These are phyloP conservation scores for Calycina marina DNA, from an alignment of 2,329 filamentous ascomycete genomes.

Conservation along the genomic window DNA sequence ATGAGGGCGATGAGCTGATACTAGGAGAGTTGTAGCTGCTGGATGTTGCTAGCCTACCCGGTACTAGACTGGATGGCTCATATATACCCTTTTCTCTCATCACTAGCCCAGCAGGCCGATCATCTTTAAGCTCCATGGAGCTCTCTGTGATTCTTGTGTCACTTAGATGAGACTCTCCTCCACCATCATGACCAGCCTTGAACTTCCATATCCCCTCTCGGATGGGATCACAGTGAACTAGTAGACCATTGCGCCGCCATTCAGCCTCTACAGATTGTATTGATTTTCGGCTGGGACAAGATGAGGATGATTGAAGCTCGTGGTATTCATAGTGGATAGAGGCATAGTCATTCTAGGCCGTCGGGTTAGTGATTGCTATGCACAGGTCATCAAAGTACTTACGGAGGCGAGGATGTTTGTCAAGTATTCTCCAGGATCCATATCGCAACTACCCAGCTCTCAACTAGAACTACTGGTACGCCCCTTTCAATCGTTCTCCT, in stretches of 20 bases:
- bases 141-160: slow-evolving; percentile 4
- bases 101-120: slow-evolving; percentile 11
- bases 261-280: slow-evolving; percentile 17
- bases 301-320: slow-evolving; percentile 11
- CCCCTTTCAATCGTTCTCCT: background rate
- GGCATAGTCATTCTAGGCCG: slow-evolving; percentile 18
- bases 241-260: slow-evolving; percentile 18
- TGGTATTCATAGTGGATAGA: slow-evolving; percentile 22
- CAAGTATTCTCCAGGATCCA: slow-evolving; percentile 23
- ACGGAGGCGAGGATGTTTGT: slow-evolving; percentile 24
- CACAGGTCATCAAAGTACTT: slow-evolving; percentile 3
- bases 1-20: slow-evolving; percentile 18
- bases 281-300: slow-evolving; percentile 11
- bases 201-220: slow-evolving; percentile 21
- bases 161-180: slow-evolving; percentile 2
- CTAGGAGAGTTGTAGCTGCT: slow-evolving; percentile 13
- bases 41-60: slow-evolving; percentile 9
- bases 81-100: slow-evolving; percentile 17
- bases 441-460: slow-evolving; percentile 11
- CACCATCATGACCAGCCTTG: slow-evolving; percentile 6
- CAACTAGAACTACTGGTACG: background rate
- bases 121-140: slow-evolving; percentile 7
- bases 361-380: background rate
- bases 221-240: slow-evolving; percentile 17
- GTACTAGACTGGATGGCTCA: slow-evolving; percentile 18